These are phyloP conservation scores for Globisporangium nunn DNA, from an alignment of 352 stramenopile species.

Conservation along the genomic window DNA sequence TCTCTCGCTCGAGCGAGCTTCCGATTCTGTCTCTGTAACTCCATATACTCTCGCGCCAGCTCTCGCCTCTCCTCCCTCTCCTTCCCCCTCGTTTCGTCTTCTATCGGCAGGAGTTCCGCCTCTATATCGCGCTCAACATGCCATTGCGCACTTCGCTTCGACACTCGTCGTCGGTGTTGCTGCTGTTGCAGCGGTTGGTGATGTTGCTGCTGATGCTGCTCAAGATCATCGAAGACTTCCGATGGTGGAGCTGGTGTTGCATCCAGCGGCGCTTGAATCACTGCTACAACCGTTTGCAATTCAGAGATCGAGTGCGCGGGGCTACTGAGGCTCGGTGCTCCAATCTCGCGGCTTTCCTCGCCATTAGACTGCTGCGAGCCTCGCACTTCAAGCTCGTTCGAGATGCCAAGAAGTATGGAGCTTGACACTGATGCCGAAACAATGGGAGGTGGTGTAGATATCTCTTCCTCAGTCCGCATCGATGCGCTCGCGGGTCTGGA, in stretches of 20 bases:
- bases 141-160: not conserved
- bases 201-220: not conserved
- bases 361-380: conserved; percentile 9
- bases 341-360: conserved; percentile 9
- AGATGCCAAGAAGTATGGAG: conserved; percentile 6
- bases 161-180: not conserved
- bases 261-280: not conserved
- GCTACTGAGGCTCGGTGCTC: not conserved
- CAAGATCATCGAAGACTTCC: not conserved
- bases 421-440: conserved; percentile 1
- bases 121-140: no score
- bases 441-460: not conserved
- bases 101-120: not conserved
- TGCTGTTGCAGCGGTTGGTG: not conserved
- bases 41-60: conserved; percentile 59
- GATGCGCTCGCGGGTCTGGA: not conserved
- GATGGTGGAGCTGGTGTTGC: not conserved
- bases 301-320: not conserved
- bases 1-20: conserved; percentile 23
- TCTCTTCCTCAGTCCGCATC: not conserved
- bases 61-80: conserved; percentile 40
- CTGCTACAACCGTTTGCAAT: not conserved
- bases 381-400: not conserved
- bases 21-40: conserved; percentile 50
- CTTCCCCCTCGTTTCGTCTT: conserved; percentile 7